phyloP scores from a whole-genome alignment of 2,329 filamentous ascomycete species.

The Calonectria pseudoturangicola region DNA sequence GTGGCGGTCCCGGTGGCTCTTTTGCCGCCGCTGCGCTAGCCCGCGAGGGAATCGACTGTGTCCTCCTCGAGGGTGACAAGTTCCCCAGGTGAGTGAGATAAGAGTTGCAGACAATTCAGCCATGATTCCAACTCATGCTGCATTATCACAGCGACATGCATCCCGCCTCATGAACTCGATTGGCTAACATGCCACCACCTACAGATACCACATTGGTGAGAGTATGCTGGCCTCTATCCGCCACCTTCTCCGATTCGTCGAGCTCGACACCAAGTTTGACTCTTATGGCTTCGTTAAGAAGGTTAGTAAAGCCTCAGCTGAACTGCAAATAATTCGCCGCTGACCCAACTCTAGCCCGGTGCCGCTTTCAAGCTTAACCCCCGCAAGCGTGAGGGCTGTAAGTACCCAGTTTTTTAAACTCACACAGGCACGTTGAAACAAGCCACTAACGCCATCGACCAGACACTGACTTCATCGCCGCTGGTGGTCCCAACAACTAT shows the following conservation, averaged over 20 bases:
- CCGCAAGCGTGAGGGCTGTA: slow-evolving; percentile 57
- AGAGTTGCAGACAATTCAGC: neutral
- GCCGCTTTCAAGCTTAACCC: slow-evolving; percentile 63
- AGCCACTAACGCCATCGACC: neutral
- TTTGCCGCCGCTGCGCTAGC: slow-evolving; percentile 36
- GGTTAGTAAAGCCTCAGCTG: slow-evolving; percentile 44
- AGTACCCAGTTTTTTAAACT: slow-evolving; percentile 37
- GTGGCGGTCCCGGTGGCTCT: slow-evolving; percentile 35
- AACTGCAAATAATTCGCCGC: neutral
- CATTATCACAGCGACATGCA: neutral
- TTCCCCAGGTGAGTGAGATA: slow-evolving; percentile 32
- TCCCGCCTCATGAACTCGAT: neutral
- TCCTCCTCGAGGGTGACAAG: slow-evolving; percentile 34
- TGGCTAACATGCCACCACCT: neutral
- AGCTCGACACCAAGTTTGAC: slow-evolving; percentile 63
- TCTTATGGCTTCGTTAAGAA: slow-evolving; percentile 64
- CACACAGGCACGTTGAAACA: neutral
- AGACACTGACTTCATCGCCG: slow-evolving; percentile 65
- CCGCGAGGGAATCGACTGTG: slow-evolving; percentile 33
- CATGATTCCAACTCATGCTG: neutral
- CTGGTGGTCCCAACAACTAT: slow-evolving; percentile 61
- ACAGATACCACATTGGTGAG: slow-evolving; percentile 63
- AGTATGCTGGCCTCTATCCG: slow-evolving; percentile 63
- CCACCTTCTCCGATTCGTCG: slow-evolving; percentile 66
- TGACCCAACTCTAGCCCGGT: slow-evolving; percentile 50